phyloP scores from a whole-genome alignment of 352 stramenopile genomes.

The Globisporangium lucens region DNA sequence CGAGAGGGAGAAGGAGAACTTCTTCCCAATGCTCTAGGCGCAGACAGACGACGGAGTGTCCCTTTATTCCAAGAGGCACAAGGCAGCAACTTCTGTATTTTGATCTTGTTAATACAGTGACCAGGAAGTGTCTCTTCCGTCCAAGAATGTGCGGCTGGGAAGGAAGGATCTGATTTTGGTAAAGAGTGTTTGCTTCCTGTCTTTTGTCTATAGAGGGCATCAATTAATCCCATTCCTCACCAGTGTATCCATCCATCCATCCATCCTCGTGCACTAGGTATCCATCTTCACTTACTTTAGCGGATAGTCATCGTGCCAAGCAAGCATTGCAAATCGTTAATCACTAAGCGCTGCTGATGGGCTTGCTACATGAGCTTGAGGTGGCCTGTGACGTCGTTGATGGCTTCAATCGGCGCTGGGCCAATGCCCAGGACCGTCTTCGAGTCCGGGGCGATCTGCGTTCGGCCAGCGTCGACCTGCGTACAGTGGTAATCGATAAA shows the following conservation, averaged over 20 bases:
- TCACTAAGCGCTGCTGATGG: neutral
- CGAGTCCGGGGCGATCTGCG: conserved; percentile 80
- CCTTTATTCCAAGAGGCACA: neutral
- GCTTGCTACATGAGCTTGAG: conserved; percentile 77
- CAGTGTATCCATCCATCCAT: neutral
- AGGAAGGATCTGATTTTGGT: neutral
- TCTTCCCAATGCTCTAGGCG: conserved; percentile 53
- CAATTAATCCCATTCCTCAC: neutral
- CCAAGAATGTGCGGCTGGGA: neutral
- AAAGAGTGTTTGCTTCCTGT: neutral
- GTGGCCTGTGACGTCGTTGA: conserved; percentile 75
- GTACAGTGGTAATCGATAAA: conserved; percentile 13
- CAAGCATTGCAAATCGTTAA: neutral
- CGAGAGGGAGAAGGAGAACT: conserved; percentile 39
- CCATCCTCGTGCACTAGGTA: neutral
- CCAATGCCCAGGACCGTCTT: conserved; percentile 86
- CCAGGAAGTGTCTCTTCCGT: neutral
- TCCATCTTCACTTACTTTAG: neutral
- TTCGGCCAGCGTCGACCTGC: conserved; percentile 64
- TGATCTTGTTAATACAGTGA: neutral
- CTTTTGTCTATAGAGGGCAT: neutral
- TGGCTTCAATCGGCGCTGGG: conserved; percentile 56
- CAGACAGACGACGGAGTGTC: neutral
- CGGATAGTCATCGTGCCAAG: neutral
- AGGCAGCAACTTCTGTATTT: neutral